phyloP scores from a whole-genome alignment of 192 early-diverging fungal genomes.

The Jimgerdemannia lactiflua region DNA sequence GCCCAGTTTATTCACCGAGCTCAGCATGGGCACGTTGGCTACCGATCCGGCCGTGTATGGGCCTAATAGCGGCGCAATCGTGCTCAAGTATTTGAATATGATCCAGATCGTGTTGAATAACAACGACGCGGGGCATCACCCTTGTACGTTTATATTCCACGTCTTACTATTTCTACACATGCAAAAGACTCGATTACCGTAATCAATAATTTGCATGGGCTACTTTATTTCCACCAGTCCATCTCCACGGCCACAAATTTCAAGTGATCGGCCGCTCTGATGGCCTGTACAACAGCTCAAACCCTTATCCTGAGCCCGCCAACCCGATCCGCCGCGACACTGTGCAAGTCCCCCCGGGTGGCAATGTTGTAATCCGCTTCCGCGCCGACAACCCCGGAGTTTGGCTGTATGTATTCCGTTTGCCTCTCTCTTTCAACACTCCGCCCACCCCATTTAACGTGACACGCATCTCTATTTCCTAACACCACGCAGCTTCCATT shows the following conservation, averaged over 20 bases:
- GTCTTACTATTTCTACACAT: not conserved
- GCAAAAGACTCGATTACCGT: not conserved
- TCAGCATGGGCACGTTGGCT: conserved; percentile 47
- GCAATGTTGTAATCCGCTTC: conserved; percentile 73
- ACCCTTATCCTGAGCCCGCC: conserved; percentile 30
- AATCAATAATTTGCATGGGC: conserved; percentile 7
- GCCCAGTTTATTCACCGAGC: conserved; percentile 64
- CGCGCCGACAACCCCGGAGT: conserved; percentile 78
- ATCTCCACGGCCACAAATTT: conserved; percentile 84
- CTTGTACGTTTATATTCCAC: not conserved
- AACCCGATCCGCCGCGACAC: conserved; percentile 77
- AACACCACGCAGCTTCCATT: conserved; percentile 61
- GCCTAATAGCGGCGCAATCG: conserved; percentile 54
- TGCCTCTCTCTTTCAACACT: no score
- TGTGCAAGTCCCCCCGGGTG: conserved; percentile 62
- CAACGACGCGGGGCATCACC: conserved; percentile 67
- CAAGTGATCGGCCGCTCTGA: conserved; percentile 67
- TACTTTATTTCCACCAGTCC: conserved; percentile 47
- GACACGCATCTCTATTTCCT: conserved; percentile 71
- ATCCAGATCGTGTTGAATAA: conserved; percentile 77
- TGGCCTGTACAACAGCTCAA: conserved; percentile 50
- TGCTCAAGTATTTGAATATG: conserved; percentile 61
- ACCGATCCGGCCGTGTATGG: conserved; percentile 52
- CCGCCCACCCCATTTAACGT: no score
- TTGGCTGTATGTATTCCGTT: conserved; percentile 40